phyloP scores from a whole-genome alignment of 1,284 basidiomycete genomes.

The Tylopilus sp. region DNA sequence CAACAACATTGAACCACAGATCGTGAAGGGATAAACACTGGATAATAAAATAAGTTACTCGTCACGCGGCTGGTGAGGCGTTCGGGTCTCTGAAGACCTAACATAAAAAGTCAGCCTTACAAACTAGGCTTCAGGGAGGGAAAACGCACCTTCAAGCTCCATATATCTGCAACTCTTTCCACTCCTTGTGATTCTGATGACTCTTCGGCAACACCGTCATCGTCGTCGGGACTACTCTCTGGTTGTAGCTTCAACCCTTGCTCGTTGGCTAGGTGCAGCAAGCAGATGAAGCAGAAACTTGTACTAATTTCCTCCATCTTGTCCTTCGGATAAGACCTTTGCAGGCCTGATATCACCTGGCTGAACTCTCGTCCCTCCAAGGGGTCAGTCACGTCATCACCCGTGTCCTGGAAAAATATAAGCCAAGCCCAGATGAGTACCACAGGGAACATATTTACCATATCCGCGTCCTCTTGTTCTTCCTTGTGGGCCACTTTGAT shows the following conservation, averaged over 20 bases:
- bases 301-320: slow-evolving; percentile 99
- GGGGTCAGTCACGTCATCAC: slow-evolving; percentile 68
- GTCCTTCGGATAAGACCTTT: slow-evolving; percentile 87
- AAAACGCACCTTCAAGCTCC: slow-evolving; percentile 75
- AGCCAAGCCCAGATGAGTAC: slow-evolving; percentile 5
- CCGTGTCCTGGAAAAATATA: slow-evolving; percentile 60
- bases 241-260: slow-evolving; percentile 87
- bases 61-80: slow-evolving; percentile 65
- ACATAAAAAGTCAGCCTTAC: slow-evolving; percentile 10
- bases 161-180: slow-evolving; percentile 74
- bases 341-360: slow-evolving; percentile 86
- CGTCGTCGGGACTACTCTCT: slow-evolving; percentile 12
- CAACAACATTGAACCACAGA: slow-evolving; percentile 21
- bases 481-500: slow-evolving; percentile 67
- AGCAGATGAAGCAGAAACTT: slow-evolving; percentile 99
- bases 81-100: slow-evolving; percentile 81
- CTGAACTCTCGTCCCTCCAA: slow-evolving; percentile 83
- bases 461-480: slow-evolving; percentile 58
- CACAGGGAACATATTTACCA: slow-evolving; percentile 58
- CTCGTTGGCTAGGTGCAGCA: slow-evolving; percentile 96
- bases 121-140: not conserved
- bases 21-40: slow-evolving; percentile 19
- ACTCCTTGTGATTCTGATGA: slow-evolving; percentile 38
- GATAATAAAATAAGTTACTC: slow-evolving; percentile 35
- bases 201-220: slow-evolving; percentile 43